Conservation (phyloP, 2,329 filamentous ascomycete species). For the Clonostachys rhizophaga region DNA sequence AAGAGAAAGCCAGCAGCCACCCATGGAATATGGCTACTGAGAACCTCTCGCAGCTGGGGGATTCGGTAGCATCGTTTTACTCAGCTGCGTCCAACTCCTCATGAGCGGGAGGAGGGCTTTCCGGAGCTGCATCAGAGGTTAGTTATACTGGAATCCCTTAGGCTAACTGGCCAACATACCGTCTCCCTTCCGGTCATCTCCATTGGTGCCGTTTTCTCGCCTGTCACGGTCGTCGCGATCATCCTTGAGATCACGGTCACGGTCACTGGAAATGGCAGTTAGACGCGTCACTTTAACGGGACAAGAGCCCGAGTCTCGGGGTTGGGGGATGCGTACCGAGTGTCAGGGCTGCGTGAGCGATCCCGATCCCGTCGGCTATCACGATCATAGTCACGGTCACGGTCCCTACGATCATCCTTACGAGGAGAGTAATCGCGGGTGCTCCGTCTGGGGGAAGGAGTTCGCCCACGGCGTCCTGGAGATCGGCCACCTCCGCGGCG, state of each 20-base stretch:
- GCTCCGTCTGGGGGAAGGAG: conserved; percentile 73
- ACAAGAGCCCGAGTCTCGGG: background rate
- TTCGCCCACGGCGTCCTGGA: conserved; percentile 60
- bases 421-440: conserved; percentile 79
- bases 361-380: conserved; percentile 73
- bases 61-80: conserved; percentile 22
- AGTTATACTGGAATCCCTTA: conserved; percentile 12
- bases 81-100: conserved; percentile 97
- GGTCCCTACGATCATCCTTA: conserved; percentile 78
- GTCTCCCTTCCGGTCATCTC: conserved; percentile 75
- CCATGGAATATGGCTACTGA: too few species aligned
- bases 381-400: conserved; percentile 74
- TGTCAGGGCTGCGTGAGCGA: conserved; percentile 68
- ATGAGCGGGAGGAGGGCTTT: conserved; percentile 77
- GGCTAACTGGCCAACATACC: conserved; percentile 39
- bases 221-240: conserved; percentile 70
- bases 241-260: conserved; percentile 54
- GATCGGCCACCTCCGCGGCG: conserved; percentile 53
- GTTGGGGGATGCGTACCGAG: conserved; percentile 33
- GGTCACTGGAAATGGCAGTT: conserved; percentile 30
- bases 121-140: conserved; percentile 44
- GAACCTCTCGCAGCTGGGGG: too few species aligned
- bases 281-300: background rate
- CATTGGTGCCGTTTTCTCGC: conserved; percentile 74
- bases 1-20: too few species aligned